Conservation (phyloP, 31 red algal species). For the Odonthalia washingtoniensis region DNA sequence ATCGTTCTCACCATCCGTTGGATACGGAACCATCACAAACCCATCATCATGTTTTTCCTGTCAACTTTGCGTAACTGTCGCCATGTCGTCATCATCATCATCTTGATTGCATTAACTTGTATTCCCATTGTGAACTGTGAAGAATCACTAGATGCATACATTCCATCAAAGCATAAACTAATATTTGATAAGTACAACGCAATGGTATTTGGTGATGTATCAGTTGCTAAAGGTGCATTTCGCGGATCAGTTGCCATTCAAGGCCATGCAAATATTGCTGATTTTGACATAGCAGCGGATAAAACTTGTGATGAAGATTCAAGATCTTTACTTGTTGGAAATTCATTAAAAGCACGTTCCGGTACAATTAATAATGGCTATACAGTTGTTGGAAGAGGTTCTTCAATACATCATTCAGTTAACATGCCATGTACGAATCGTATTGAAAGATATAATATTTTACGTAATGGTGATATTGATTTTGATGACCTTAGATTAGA, state of each 20-base stretch:
- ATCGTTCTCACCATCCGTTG: too few relatives aligned
- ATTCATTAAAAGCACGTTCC: slow-evolving; percentile 38
- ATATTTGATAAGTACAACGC: slow-evolving; percentile 51
- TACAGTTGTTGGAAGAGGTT: slow-evolving; percentile 52
- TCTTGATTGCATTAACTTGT: too few relatives aligned
- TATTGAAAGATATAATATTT: slow-evolving; percentile 48
- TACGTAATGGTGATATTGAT: slow-evolving; percentile 58
- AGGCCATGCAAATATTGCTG: slow-evolving; percentile 48
- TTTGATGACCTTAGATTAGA: slow-evolving; percentile 37
- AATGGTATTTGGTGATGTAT: slow-evolving; percentile 58
- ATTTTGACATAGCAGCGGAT: slow-evolving; percentile 61
- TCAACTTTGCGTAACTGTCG: too few relatives aligned
- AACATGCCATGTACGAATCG: slow-evolving; percentile 50
- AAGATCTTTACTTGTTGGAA: slow-evolving; percentile 33
- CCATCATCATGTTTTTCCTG: too few relatives aligned
- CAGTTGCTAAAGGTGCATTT: slow-evolving; percentile 59
- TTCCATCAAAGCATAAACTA: slow-evolving; percentile 55
- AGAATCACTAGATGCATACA: slow-evolving; percentile 66
- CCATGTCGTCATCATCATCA: too few relatives aligned
- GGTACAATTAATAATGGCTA: slow-evolving; percentile 63
- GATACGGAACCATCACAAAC: too few relatives aligned
- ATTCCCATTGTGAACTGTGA: background rate
- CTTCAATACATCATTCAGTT: slow-evolving; percentile 55
- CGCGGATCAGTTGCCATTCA: slow-evolving; percentile 51
- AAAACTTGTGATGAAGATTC: slow-evolving; percentile 44